phyloP scores from a whole-genome alignment of 352 stramenopile species.

The Blastocystis sp. region DNA sequence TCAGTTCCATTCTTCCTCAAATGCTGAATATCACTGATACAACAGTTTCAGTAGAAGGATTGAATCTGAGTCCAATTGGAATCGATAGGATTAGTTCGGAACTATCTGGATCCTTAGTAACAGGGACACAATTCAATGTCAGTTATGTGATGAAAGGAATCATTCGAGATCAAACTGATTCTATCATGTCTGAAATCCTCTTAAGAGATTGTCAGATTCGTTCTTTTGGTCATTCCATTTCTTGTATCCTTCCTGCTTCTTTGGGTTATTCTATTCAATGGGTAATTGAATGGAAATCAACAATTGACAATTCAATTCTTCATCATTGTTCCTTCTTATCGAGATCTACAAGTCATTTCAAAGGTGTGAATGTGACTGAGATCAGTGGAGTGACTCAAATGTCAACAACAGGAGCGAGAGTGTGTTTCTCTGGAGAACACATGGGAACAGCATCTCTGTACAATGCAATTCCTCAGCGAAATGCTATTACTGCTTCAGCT shows the following conservation, averaged over 20 bases:
- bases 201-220: not conserved
- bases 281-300: not conserved
- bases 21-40: not conserved
- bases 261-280: not conserved
- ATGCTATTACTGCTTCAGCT: not conserved
- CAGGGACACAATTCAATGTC: not conserved
- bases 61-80: not conserved
- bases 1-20: not conserved
- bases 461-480: not conserved
- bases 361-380: not conserved
- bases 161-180: not conserved
- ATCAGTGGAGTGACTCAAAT: not conserved
- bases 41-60: not conserved
- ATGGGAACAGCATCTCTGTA: not conserved
- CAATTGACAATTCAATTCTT: not conserved
- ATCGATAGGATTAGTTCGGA: not conserved
- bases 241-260: not conserved
- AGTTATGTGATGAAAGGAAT: not conserved
- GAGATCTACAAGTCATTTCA: not conserved
- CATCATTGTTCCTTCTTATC: not conserved
- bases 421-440: constrained; percentile 5
- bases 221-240: not conserved
- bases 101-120: not conserved
- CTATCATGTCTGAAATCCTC: not conserved
- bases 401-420: not conserved